Evolutionary conservation across 192 early-diverging fungal genomes (phyloP), one percentile per base, ranked within the genome.

Genomic region (Borealophlyctis nickersoniae): DNA sequence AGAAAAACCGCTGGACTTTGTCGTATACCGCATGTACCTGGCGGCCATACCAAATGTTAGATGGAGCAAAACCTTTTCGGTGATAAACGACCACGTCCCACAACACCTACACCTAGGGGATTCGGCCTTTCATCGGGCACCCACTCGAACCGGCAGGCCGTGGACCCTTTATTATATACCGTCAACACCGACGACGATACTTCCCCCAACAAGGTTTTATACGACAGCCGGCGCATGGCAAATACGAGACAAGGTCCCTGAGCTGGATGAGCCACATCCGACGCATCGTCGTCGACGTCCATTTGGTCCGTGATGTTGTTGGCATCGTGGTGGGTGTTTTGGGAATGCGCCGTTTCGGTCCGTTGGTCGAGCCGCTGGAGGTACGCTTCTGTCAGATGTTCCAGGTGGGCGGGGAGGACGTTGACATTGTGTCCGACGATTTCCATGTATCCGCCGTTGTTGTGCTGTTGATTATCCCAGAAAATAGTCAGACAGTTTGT

Each of bases 141-240:
- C 77, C 77, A 80, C 58, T 83, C 73, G 51, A 83, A 80, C 35
- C 67, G 61, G 30, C 65, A 50, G 0, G 75, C 73, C 36, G 52
- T 72, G 23, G 57, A 62, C 0, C 76, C 76, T n/a, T 53, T 52
- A 39, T 83, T 83, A 55, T 83, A 74, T 0, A 83, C 66, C 29
- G 76, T 80, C 49, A 83, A 30, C 26, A 80, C 70, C 2, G 71
- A 70, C 7, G 63, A 51, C 7, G 65, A 54, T 7, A 77, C 73
- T 48, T 73, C 57, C n/a, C 69, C 52, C 36, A 80, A 39, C 7
- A 62, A 27, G 2, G 63, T 65, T 27, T 60, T 30, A 67, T 77
- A 83, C 0, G 65, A 55, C 52, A 83, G 59, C 39, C 72, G 61
- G 4, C 52, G 61, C 0, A 58, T 55, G 4, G 58, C 60, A 36